Conservation (phyloP, 2,329 filamentous ascomycete species). For the Chaetomium globosum region DNA sequence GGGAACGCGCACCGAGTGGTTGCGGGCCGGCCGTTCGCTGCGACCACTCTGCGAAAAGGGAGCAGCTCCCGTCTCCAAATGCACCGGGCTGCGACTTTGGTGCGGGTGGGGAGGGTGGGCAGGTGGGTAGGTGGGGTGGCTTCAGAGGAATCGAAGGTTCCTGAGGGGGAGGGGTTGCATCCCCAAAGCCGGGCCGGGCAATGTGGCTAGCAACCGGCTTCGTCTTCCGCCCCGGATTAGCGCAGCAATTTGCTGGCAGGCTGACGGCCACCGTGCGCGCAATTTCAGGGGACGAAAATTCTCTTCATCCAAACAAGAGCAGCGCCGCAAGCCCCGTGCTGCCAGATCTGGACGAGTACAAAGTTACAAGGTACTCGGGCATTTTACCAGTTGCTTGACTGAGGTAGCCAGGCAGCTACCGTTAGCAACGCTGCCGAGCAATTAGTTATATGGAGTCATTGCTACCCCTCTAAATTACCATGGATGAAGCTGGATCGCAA, state of each 20-base stretch:
- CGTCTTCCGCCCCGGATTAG: slow-evolving; percentile 35
- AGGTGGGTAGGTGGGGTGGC: slow-evolving; percentile 27
- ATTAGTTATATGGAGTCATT: neutral
- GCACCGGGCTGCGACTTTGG: slow-evolving; percentile 17
- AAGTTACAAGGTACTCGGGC: neutral
- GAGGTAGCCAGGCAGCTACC: neutral
- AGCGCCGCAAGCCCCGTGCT: neutral
- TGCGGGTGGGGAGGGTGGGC: slow-evolving; percentile 12
- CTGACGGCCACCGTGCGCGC: slow-evolving; percentile 31
- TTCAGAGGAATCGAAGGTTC: slow-evolving; percentile 26
- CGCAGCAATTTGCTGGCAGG: slow-evolving; percentile 35
- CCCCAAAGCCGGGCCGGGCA: slow-evolving; percentile 31
- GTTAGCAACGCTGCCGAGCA: neutral
- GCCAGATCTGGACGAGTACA: slow-evolving; percentile 3
- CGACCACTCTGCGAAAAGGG: slow-evolving; percentile 17
- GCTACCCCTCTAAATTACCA: slow-evolving; percentile 19
- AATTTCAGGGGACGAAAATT: slow-evolving; percentile 29
- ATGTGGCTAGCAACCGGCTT: slow-evolving; percentile 34
- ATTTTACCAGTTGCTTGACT: neutral
- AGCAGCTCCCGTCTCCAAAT: slow-evolving; percentile 24
- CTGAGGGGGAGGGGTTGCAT: slow-evolving; percentile 28
- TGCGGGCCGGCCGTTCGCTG: slow-evolving; percentile 24
- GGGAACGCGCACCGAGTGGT: slow-evolving; percentile 18
- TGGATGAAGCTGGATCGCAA: slow-evolving; percentile 14
- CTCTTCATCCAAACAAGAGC: slow-evolving; percentile 26